Conservation (phyloP, 2,329 filamentous ascomycete genomes). For the Alternaria tenuissima region DNA sequence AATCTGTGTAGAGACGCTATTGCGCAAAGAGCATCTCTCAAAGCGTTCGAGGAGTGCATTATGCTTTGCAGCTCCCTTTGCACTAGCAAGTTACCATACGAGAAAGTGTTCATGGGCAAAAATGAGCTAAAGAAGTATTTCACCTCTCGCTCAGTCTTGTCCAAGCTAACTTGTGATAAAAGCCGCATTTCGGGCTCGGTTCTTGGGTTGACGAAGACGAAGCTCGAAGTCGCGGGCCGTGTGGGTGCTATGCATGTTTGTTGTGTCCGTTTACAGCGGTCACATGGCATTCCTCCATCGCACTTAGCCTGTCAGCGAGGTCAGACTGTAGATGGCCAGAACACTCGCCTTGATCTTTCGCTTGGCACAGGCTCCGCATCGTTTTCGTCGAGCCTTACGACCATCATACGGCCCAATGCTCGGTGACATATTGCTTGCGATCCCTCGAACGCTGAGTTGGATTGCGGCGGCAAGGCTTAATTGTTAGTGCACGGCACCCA, state of each 20-base stretch:
- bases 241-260: slow-evolving; percentile 20
- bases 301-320: slow-evolving; percentile 25
- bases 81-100: slow-evolving; percentile 12
- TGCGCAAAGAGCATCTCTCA: slow-evolving; percentile 33
- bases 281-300: slow-evolving; percentile 33
- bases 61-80: slow-evolving; percentile 21
- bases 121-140: slow-evolving; percentile 36
- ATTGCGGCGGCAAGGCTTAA: background rate
- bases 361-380: slow-evolving; percentile 36
- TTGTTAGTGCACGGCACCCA: background rate
- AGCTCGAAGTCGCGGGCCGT: slow-evolving; percentile 8
- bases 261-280: slow-evolving; percentile 28
- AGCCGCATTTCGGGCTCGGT: background rate
- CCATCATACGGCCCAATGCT: slow-evolving; percentile 39
- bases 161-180: background rate
- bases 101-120: slow-evolving; percentile 32
- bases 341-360: slow-evolving; percentile 35
- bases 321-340: background rate
- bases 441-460: background rate
- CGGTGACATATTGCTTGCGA: slow-evolving; percentile 17
- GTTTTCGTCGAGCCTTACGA: slow-evolving; percentile 37
- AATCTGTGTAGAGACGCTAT: slow-evolving; percentile 25
- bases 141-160: slow-evolving; percentile 16
- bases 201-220: slow-evolving; percentile 27
- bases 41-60: slow-evolving; percentile 19